Percentiles rank a stretch among this genome's conserved stretches.
Evolutionary conservation across 2,329 filamentous ascomycete genomes (phyloP).

Genomic region (Tolypocladium paradoxum): DNA sequence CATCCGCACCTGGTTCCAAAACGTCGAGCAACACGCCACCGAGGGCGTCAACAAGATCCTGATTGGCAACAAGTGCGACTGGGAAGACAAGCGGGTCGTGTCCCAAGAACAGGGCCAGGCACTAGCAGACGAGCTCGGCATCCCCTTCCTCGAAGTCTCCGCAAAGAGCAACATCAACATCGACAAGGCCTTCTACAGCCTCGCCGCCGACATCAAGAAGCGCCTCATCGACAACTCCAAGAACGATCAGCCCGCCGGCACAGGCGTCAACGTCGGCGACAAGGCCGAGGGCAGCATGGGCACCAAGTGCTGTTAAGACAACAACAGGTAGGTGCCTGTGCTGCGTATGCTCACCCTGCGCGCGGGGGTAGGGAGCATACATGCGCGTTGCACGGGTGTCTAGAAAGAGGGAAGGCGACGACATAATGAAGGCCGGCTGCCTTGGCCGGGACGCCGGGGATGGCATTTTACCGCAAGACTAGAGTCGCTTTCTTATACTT

Average conservation of each 20-base stretch:
- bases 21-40: slow-evolving; percentile 95
- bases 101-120: slow-evolving; percentile 88
- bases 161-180: slow-evolving; percentile 99
- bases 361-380: not conserved
- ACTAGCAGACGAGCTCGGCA: slow-evolving; percentile 88
- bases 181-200: slow-evolving; percentile 93
- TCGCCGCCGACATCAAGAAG: slow-evolving; percentile 97
- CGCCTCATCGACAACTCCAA: slow-evolving; percentile 86
- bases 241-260: slow-evolving; percentile 50
- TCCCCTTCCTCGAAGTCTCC: slow-evolving; percentile 96
- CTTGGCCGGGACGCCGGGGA: not conserved
- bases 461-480: not conserved
- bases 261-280: slow-evolving; percentile 60
- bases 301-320: slow-evolving; percentile 68
- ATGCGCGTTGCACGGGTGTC: not conserved
- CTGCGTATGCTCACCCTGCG: not conserved
- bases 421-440: slow-evolving; percentile 3
- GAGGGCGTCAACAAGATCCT: slow-evolving; percentile 99
- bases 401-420: not conserved
- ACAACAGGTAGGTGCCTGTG: slow-evolving; percentile 6
- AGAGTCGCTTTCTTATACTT: slow-evolving; percentile 1
- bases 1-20: slow-evolving; percentile 98
- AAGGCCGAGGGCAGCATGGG: slow-evolving; percentile 43
- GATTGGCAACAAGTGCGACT: slow-evolving; percentile 99
- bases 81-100: slow-evolving; percentile 96